A percentile compares a stretch with the other conserved stretches of the same genome.
Conservation (phyloP, 2,329 filamentous ascomycete species). For the Byssoonygena ceratinophila region DNA sequence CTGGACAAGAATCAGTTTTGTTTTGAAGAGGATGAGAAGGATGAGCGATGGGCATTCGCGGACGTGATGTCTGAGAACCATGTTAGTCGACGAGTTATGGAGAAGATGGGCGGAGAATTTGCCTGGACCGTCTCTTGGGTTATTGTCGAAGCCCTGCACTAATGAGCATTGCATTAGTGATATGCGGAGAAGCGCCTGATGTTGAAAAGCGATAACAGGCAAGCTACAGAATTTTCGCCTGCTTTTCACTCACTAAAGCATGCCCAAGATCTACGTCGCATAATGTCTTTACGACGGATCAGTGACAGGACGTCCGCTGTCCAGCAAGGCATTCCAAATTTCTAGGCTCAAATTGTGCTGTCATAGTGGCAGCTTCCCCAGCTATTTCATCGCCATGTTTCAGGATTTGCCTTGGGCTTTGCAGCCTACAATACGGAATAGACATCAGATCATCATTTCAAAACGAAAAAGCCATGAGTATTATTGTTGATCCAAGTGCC, state of each 20-base stretch:
- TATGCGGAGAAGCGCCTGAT: background rate
- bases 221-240: background rate
- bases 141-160: conserved; percentile 25
- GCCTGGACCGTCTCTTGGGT: conserved; percentile 31
- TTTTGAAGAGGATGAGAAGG: conserved; percentile 11
- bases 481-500: no score
- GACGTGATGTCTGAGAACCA: conserved; percentile 30
- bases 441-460: background rate
- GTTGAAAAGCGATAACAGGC: background rate
- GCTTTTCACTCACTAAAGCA: background rate
- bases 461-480: no score
- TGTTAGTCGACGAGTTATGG: conserved; percentile 35
- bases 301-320: no score
- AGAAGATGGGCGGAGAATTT: conserved; percentile 33
- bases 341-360: no score
- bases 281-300: no score
- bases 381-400: no score
- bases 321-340: no score
- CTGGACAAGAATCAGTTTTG: conserved; percentile 19
- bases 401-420: background rate
- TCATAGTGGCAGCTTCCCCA: no score
- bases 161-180: background rate
- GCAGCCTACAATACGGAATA: background rate
- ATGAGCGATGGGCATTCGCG: conserved; percentile 28
- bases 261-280: no score